phyloP scores from a whole-genome alignment of 2,329 filamentous ascomycete species.

The Verticillium dahliae region DNA sequence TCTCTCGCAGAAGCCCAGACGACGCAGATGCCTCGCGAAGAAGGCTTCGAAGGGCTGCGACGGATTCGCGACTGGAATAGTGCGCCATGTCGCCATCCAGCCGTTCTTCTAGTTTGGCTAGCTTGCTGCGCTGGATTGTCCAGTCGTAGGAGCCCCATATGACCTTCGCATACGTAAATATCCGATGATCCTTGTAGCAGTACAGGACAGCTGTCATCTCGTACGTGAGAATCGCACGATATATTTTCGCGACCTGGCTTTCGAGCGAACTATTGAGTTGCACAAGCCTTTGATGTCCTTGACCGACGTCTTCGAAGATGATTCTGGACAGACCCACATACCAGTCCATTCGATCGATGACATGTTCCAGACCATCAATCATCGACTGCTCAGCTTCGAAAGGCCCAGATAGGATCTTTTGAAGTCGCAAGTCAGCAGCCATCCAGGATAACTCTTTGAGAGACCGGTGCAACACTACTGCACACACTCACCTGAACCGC shows the following conservation, averaged over 20 bases:
- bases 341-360: not conserved
- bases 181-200: not conserved
- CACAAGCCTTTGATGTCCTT: not conserved
- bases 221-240: not conserved
- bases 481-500: not conserved
- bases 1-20: not conserved
- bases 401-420: not conserved
- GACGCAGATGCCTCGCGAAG: not conserved
- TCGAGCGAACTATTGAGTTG: not conserved
- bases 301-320: not conserved
- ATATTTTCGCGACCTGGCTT: not conserved
- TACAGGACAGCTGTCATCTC: not conserved
- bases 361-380: not conserved
- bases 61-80: not conserved
- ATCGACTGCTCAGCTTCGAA: not conserved
- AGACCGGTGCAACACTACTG: not conserved
- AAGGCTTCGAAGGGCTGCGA: not conserved
- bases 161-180: not conserved
- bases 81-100: not conserved
- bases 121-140: not conserved
- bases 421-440: not conserved
- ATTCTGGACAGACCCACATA: not conserved
- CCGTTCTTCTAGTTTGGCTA: not conserved
- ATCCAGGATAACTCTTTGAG: not conserved
- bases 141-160: not conserved